These are phyloP conservation scores for Cephaloascus albidus DNA, from an alignment of 805 yeast species.

Conservation along the genomic window DNA sequence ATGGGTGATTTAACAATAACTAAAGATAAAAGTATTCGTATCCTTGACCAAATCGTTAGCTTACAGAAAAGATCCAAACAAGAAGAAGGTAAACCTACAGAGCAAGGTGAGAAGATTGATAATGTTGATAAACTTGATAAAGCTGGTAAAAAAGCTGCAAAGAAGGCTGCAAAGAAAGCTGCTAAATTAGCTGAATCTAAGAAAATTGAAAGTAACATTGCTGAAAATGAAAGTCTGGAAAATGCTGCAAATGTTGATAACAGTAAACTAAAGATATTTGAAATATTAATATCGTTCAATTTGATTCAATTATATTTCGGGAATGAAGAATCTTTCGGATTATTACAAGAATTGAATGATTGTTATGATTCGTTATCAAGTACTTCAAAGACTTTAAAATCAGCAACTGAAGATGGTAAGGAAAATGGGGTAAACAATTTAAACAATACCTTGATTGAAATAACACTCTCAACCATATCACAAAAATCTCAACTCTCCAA, in stretches of 20 bases:
- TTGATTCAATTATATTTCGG: constrained; percentile 72
- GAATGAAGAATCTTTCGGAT: constrained; percentile 65
- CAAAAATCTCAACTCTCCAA: constrained; percentile 25
- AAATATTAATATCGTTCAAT: constrained; percentile 67
- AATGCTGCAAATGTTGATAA: constrained; percentile 19
- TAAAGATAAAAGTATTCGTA: too few relatives aligned
- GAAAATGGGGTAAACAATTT: constrained; percentile 15
- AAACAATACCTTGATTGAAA: constrained; percentile 30
- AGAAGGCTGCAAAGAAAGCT: too few relatives aligned
- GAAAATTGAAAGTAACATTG: too few relatives aligned
- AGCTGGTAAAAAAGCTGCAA: not conserved
- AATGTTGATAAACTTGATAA: not conserved
- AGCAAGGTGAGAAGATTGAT: not conserved
- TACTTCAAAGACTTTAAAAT: too few relatives aligned
- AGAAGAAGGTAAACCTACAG: too few relatives aligned
- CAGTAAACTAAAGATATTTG: constrained; percentile 54
- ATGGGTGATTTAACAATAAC: too few relatives aligned
- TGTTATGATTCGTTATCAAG: constrained; percentile 26
- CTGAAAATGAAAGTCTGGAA: too few relatives aligned
- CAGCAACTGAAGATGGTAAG: constrained; percentile 21
- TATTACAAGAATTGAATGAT: constrained; percentile 61
- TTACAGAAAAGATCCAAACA: too few relatives aligned
- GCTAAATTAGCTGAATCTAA: too few relatives aligned
- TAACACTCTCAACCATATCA: constrained; percentile 33
- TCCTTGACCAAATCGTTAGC: too few relatives aligned